phyloP scores from a whole-genome alignment of 345 rosid genomes.

The Brassica incana region DNA sequence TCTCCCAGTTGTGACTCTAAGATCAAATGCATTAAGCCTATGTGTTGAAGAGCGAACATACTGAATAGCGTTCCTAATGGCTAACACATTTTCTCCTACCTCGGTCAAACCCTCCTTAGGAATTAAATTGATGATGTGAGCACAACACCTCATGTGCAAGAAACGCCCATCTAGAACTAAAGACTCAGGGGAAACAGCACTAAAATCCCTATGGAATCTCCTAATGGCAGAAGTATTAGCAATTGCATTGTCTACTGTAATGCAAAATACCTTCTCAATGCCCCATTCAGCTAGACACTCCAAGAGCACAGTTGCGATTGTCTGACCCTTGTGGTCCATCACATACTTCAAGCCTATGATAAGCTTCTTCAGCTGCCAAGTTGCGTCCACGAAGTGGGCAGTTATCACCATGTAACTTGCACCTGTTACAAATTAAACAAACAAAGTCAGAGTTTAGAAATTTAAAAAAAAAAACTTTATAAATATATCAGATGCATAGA shows the following conservation, averaged over 20 bases:
- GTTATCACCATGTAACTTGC: neutral
- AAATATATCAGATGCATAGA: neutral
- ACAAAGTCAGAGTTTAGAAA: too few species aligned
- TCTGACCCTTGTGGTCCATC: neutral
- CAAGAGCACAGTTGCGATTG: neutral
- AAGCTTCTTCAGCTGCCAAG: neutral
- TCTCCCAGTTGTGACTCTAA: neutral
- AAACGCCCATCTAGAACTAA: neutral
- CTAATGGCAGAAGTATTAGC: neutral
- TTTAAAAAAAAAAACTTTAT: too few species aligned
- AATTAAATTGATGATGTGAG: neutral
- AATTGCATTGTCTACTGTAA: neutral
- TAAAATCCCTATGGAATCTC: neutral
- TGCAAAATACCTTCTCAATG: neutral
- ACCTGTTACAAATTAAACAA: neutral
- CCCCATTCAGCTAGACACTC: neutral
- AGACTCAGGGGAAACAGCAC: neutral
- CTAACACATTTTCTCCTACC: neutral
- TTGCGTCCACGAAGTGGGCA: neutral
- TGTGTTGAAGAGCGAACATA: neutral
- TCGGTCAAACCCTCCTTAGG: neutral
- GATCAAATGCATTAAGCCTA: neutral
- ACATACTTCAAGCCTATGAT: neutral
- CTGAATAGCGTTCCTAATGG: neutral
- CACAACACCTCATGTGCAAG: neutral